Conservation (phyloP, 805 yeast genomes). For the Yamadazyma akitaensis region DNA sequence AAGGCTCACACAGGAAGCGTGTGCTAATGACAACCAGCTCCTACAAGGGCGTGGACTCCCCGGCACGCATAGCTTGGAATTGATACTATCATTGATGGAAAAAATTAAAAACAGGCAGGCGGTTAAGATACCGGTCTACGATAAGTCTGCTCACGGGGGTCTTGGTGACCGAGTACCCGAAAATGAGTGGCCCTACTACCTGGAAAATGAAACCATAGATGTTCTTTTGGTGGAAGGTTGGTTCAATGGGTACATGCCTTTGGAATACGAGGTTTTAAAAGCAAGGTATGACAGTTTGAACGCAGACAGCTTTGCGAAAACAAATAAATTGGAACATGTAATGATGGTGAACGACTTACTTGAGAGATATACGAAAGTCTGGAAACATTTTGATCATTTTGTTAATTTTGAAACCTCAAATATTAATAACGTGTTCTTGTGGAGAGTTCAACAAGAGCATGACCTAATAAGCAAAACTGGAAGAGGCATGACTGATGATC, state of each 20-base stretch:
- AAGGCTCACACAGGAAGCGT: conserved; percentile 32
- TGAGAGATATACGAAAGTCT: conserved; percentile 47
- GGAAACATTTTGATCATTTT: conserved; percentile 59
- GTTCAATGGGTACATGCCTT: conserved; percentile 72
- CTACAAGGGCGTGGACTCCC: conserved; percentile 85
- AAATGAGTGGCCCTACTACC: conserved; percentile 33
- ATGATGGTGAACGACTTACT: conserved; percentile 52
- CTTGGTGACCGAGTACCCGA: conserved; percentile 67
- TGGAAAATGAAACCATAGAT: conserved; percentile 41
- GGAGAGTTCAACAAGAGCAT: conserved; percentile 82
- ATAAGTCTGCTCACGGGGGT: conserved; percentile 69
- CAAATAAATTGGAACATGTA: conserved; percentile 25
- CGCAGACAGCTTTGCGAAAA: conserved; percentile 7
- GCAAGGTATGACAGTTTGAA: conserved; percentile 1
- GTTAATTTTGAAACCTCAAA: conserved; percentile 60
- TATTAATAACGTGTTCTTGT: conserved; percentile 61
- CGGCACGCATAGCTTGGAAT: conserved; percentile 79
- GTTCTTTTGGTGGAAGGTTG: conserved; percentile 88
- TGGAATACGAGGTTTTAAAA: conserved; percentile 19
- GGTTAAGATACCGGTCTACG: conserved; percentile 60
- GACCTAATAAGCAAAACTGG: conserved; percentile 53
- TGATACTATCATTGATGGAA: conserved; percentile 38
- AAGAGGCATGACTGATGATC: conserved; percentile 73
- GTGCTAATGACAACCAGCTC: conserved; percentile 46
- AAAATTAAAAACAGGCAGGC: conserved; percentile 22